Base-by-base conservation (phyloP, 2,329 filamentous ascomycete species). In the Camptophora hylomeconis region DNA sequence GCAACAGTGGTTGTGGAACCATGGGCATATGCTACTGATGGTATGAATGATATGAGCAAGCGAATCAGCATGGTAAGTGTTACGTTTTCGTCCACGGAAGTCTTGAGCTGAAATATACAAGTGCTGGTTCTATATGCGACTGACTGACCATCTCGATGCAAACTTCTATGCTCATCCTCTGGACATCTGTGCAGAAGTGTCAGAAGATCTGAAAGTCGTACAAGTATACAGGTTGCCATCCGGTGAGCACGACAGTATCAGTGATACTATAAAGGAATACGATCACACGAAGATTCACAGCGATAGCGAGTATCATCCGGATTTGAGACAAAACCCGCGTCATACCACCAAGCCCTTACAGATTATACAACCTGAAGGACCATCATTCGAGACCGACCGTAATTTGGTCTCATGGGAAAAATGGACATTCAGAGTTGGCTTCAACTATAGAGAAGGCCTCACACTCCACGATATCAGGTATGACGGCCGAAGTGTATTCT, bases 141-240 rank as follows among this genome's bases (percentile, higher is more conserved):
- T 65, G 0, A 30, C 50, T 0, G 46, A 54, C 0, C 52, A 65
- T 17, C 44, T 47, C 0, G 64, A 70, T 31, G 58, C 65, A 18
- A 72, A 72, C 40, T 63, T 65, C 45, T 72, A 72, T 39, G 67
- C 67, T 3, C 70, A 70, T 31, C 68, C 69, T 0, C 53, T 72
- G 6, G 60, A 69, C 30, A 52, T 72, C 13, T 61, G 57, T 24
- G 61, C 63, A 5, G 65, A 70, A 41, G 56, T 65, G 26, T 64
- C 63, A 5, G 57, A 65, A 36, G 46, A 61, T 2, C 50, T 70
- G 3, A 40, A 61, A 16, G 61, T 70, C 3, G 60, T 58, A 33
- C 60, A 64, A 32, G 56, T 70, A 28, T 60, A 63, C 37, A 56
- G 57, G 19, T 55, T 70, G 6, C 60, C 62, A 10, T 51, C 59